phyloP scores from a whole-genome alignment of 345 rosid genomes.

The Diplotaxis tenuifolia region DNA sequence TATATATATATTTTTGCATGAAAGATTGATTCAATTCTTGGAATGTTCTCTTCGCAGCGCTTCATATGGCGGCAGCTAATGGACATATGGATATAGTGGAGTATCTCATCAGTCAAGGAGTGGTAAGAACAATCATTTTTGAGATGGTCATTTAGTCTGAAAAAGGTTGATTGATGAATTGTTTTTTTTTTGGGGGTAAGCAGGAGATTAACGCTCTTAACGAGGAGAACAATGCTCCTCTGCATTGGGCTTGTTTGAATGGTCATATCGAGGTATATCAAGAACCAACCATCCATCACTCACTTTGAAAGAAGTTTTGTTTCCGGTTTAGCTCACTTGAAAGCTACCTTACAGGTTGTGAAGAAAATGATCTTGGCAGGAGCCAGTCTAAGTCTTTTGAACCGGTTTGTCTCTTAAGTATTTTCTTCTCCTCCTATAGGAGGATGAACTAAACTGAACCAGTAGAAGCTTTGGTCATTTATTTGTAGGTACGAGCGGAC shows the following conservation, averaged over 20 bases:
- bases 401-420: constrained; percentile 46
- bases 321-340: neutral
- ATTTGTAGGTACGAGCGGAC: constrained; percentile 69
- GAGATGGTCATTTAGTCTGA: neutral
- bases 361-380: constrained; percentile 71
- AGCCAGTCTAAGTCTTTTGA: constrained; percentile 67
- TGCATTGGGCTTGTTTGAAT: constrained; percentile 91
- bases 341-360: constrained; percentile 54
- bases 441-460: neutral
- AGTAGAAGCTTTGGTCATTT: neutral
- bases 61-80: constrained; percentile 96
- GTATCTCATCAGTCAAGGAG: constrained; percentile 66
- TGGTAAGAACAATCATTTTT: constrained; percentile 50
- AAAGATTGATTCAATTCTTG: neutral
- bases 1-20: neutral
- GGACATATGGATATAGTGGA: constrained; percentile 70
- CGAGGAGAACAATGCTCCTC: constrained; percentile 77
- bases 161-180: neutral
- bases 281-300: neutral
- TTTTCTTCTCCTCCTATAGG: neutral
- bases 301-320: neutral
- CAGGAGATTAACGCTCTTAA: constrained; percentile 75
- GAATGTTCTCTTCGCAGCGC: constrained; percentile 47
- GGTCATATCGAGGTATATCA: constrained; percentile 68
- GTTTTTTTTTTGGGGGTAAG: constrained; percentile 5